These are phyloP conservation scores for Juncus effusus DNA, from an alignment of 176 grass and related monocot species.

Conservation along the genomic window DNA sequence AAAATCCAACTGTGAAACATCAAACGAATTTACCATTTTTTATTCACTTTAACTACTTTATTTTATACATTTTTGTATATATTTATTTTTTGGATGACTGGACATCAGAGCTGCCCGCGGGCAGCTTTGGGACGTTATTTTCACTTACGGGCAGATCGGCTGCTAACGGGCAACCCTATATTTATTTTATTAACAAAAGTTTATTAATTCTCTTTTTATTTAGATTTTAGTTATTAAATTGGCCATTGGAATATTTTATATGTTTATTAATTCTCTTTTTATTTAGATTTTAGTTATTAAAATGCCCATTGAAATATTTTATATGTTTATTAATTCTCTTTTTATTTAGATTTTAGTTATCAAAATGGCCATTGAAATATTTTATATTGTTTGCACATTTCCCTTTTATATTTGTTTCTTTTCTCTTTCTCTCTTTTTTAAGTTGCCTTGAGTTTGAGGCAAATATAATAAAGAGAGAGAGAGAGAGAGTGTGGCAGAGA, in stretches of 20 bases:
- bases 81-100: too few relatives aligned
- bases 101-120: neutral
- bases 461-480: conserved; percentile 18
- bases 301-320: neutral
- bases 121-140: neutral
- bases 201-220: neutral
- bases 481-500: neutral
- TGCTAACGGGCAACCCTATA: neutral
- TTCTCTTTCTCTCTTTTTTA: neutral
- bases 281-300: too few relatives aligned
- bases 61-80: too few relatives aligned
- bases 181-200: conserved; percentile 8
- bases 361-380: neutral
- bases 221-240: too few relatives aligned
- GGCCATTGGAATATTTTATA: too few relatives aligned
- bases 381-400: neutral
- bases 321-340: neutral
- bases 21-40: too few relatives aligned
- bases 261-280: too few relatives aligned
- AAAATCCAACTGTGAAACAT: too few relatives aligned
- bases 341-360: too few relatives aligned
- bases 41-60: too few relatives aligned
- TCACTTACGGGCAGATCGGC: conserved; percentile 20
- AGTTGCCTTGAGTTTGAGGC: conserved; percentile 25
- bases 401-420: conserved; percentile 9